Evolutionary conservation across 2,329 filamentous ascomycete genomes (phyloP).

Genomic region (Claviceps quebecensis): DNA sequence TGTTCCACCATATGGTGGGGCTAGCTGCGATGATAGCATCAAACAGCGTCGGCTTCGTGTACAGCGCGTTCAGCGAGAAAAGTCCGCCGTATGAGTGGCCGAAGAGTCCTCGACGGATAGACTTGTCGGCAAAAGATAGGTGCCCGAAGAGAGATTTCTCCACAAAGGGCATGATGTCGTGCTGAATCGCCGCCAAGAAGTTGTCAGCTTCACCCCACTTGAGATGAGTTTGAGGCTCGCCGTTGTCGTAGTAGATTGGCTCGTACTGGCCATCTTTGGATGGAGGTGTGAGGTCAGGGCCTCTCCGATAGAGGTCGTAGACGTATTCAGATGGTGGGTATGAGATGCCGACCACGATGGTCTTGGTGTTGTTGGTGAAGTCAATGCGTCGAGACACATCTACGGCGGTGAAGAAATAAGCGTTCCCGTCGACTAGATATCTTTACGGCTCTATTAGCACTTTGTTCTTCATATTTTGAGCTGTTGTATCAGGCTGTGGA

Average conservation of each 20-base stretch:
- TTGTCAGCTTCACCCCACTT: conserved; percentile 27
- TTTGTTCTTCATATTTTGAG: neutral
- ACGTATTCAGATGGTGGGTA: conserved; percentile 16
- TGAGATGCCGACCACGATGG: conserved; percentile 19
- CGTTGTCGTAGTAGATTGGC: conserved; percentile 11
- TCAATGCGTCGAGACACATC: conserved; percentile 15
- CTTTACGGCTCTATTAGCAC: conserved; percentile 7
- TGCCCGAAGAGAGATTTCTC: conserved; percentile 14
- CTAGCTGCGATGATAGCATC: conserved; percentile 30
- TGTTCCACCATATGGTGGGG: conserved; percentile 33
- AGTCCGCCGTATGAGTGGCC: conserved; percentile 37
- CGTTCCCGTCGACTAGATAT: conserved; percentile 22
- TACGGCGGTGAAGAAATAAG: conserved; percentile 20
- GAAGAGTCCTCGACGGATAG: conserved; percentile 27
- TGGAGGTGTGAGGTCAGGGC: conserved; percentile 17
- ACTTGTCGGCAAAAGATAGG: conserved; percentile 14
- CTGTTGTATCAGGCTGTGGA: neutral
- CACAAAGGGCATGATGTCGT: conserved; percentile 22
- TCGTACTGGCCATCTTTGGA: conserved; percentile 12
- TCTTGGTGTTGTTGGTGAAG: conserved; percentile 13
- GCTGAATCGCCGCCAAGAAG: conserved; percentile 29
- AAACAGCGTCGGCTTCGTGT: conserved; percentile 25
- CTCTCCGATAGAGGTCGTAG: conserved; percentile 15
- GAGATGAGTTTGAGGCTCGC: conserved; percentile 13
- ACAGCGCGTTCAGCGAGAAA: conserved; percentile 30